Evolutionary conservation across 225 moss, liverwort and hornwort genomes (phyloP), one percentile per base, ranked within the genome.

Genomic region (Polytrichum formosum): DNA sequence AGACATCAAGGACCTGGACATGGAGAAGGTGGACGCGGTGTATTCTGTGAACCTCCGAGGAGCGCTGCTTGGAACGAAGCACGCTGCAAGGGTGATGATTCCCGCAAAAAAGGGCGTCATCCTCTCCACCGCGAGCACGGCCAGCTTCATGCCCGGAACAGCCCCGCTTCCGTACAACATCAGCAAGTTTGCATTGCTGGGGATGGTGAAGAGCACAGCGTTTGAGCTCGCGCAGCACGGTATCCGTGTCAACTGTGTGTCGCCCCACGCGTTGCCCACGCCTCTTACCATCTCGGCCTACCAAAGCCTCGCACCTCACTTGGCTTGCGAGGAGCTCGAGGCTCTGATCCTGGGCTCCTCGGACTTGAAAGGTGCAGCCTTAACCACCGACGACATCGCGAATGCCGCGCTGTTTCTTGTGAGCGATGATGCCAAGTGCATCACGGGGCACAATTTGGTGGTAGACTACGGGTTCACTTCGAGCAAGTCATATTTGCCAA

Each of bases 81-180:
- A 86, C 30, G 87, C 84, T 2, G 82, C 82, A 0, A 55, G 73
- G 35, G 75, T 70, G 4, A 87, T 84, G 84, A 53, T 72, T 26
- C 73, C 84, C 0, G 56, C 37, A 6, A 37, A 25, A 4, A 59
- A 66, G 5, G 83, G 86, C 13, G 72, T 76, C 27, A 82, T 78
- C 9, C 53, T 82, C 0, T 65, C 63, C 18, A 86, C 82, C 26
- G 33, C 73, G 18, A 89, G 75, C 74, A 73, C 66, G 1, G 59
- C 79, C 1, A 37, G 71, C 33, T 18, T 70, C 1, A 4, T 81
- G 1, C 81, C 64, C 8, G 77, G 82, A 19, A 4, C 1, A 1
- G 73, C 35, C 4, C 78, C 79, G 5, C 75, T 73, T 23, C n/a
- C 13, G 0, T 74, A 78, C 37, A 19, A 70, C 1, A 5, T 79